A percentile compares a stretch with the other conserved stretches of the same genome.
Evolutionary conservation across 139 green algal species (phyloP).

Genomic region (Prasinococcaceae sp.): DNA sequence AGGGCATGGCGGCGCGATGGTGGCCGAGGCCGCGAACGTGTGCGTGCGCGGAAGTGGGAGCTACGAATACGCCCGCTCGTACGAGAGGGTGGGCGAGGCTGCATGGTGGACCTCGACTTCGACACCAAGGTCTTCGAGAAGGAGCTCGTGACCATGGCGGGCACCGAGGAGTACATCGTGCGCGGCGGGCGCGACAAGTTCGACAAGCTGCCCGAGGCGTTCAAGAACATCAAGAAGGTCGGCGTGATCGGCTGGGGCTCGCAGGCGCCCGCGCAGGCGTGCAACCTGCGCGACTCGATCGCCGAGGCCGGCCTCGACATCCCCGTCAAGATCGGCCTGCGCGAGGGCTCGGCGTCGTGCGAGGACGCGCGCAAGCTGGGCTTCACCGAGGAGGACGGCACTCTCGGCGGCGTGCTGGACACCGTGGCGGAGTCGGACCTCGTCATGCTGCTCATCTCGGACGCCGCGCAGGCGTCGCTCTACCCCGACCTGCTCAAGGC

Average conservation of each 20-base stretch:
- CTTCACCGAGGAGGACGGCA: conserved; percentile 77
- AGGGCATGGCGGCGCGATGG: no score
- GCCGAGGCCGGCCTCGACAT: conserved; percentile 69
- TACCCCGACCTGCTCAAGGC: conserved; percentile 84
- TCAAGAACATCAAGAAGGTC: conserved; percentile 72
- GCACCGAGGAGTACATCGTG: conserved; percentile 77
- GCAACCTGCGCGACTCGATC: conserved; percentile 91
- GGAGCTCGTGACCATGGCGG: conserved; percentile 61
- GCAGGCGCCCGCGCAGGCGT: conserved; percentile 59
- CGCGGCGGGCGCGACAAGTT: conserved; percentile 86
- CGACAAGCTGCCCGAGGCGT: conserved; percentile 61
- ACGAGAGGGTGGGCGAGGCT: no score
- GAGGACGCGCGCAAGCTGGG: conserved; percentile 69
- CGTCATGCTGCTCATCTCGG: conserved; percentile 93
- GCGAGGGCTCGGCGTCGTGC: conserved; percentile 53
- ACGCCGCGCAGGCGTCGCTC: conserved; percentile 89
- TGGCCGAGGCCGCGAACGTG: no score
- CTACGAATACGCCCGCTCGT: no score
- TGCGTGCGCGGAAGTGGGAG: no score
- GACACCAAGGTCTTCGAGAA: conserved; percentile 68
- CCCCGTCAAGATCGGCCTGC: conserved; percentile 80
- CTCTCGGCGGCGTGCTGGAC: conserved; percentile 90
- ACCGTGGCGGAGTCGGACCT: conserved; percentile 75
- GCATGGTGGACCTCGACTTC: conserved; percentile 38
- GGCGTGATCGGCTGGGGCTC: conserved; percentile 96